Conservation (phyloP, 371 early-diverging fungal genomes). For the Lichtheimia corymbifera region DNA sequence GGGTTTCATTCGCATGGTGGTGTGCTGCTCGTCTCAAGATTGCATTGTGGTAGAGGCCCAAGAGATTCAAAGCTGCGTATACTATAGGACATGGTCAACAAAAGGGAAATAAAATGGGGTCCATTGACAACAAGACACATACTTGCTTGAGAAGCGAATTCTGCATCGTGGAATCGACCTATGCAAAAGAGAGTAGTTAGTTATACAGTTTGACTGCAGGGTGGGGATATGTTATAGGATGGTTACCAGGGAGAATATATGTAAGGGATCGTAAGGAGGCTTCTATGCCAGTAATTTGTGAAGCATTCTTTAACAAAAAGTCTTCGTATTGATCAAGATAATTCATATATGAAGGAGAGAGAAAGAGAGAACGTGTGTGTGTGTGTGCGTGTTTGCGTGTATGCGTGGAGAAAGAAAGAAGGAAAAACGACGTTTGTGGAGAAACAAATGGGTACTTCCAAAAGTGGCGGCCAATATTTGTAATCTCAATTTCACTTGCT, state of each 20-base stretch:
- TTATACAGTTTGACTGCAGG: background rate
- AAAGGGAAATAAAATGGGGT: background rate
- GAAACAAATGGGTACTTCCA: background rate
- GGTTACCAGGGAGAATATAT: constrained; percentile 86
- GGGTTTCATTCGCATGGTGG: constrained; percentile 35
- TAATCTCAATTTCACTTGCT: no score
- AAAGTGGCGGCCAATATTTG: no score
- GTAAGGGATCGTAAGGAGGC: constrained; percentile 83
- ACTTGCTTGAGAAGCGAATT: constrained; percentile 91
- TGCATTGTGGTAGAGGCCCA: constrained; percentile 88
- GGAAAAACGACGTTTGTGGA: background rate
- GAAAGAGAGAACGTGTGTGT: background rate
- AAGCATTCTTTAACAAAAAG: constrained; percentile 84
- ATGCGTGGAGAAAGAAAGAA: background rate
- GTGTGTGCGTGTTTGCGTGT: background rate
- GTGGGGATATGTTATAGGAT: background rate
- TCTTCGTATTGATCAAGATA: constrained; percentile 72
- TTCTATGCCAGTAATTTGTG: constrained; percentile 88
- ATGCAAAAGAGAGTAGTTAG: constrained; percentile 1
- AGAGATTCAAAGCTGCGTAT: constrained; percentile 77
- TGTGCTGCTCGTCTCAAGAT: constrained; percentile 72
- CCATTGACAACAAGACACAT: constrained; percentile 27
- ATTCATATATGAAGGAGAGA: constrained; percentile 30
- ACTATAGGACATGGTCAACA: constrained; percentile 47
- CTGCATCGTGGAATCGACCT: constrained; percentile 94